phyloP scores from a whole-genome alignment of 2,329 filamentous ascomycete species.

The Anthostomella pinea region DNA sequence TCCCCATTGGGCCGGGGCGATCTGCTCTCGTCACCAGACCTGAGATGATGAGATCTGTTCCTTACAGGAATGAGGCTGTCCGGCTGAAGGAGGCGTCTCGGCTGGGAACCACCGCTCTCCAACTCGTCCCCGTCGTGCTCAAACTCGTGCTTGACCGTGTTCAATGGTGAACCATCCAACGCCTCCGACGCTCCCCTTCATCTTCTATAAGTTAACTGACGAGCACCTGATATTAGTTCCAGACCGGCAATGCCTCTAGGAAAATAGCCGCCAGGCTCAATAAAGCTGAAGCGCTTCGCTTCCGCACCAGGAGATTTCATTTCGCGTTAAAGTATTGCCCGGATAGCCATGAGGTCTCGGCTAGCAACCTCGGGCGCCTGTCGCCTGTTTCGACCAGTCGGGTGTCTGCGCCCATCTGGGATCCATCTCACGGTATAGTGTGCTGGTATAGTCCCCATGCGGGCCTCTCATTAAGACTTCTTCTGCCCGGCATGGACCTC shows the following conservation, averaged over 20 bases:
- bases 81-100: slow-evolving; percentile 4
- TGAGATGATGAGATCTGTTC: slow-evolving; percentile 16
- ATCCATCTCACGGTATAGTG: slow-evolving; percentile 21
- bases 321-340: slow-evolving; percentile 15
- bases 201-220: too few species aligned
- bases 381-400: slow-evolving; percentile 30
- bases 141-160: slow-evolving; percentile 11
- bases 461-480: slow-evolving; percentile 21
- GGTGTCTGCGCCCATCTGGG: slow-evolving; percentile 20
- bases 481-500: slow-evolving; percentile 22
- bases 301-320: slow-evolving; percentile 16
- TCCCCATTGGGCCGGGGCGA: slow-evolving; percentile 16
- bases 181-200: background rate
- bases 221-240: slow-evolving; percentile 2
- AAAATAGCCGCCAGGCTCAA: slow-evolving; percentile 18
- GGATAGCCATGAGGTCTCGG: slow-evolving; percentile 15
- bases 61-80: slow-evolving; percentile 13
- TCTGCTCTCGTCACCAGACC: too few species aligned
- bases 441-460: slow-evolving; percentile 21
- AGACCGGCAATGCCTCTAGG: slow-evolving; percentile 6
- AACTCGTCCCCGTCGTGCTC: slow-evolving; percentile 10
- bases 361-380: slow-evolving; percentile 25
- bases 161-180: slow-evolving; percentile 4
- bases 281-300: slow-evolving; percentile 13
- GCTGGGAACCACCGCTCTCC: slow-evolving; percentile 15